These are phyloP conservation scores for Ceratorhiza oryzae-sativae DNA, from an alignment of 1,284 basidiomycete genomes.

Conservation along the genomic window DNA sequence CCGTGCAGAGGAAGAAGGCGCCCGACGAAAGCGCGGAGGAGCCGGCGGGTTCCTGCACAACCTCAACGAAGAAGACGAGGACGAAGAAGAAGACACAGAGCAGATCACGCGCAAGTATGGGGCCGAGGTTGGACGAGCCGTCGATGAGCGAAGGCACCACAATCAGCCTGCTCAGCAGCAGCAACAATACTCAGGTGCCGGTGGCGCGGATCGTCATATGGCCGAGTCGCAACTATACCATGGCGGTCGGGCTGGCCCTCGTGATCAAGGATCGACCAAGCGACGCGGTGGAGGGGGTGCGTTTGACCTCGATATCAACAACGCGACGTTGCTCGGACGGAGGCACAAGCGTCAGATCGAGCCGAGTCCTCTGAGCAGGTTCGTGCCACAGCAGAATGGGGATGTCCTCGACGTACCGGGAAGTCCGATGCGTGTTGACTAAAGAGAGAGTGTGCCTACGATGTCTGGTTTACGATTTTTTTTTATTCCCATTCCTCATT, in stretches of 20 bases:
- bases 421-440: conserved; percentile 37
- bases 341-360: conserved; percentile 58
- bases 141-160: conserved; percentile 49
- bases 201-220: conserved; percentile 54
- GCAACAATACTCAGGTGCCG: conserved; percentile 48
- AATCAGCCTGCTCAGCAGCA: conserved; percentile 43
- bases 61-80: conserved; percentile 93
- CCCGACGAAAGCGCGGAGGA: conserved; percentile 76
- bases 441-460: not conserved
- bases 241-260: conserved; percentile 77
- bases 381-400: conserved; percentile 15
- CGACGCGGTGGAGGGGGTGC: conserved; percentile 52
- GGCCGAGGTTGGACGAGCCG: conserved; percentile 54
- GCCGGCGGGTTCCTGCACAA: conserved; percentile 80
- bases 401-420: conserved; percentile 27
- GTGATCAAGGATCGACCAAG: conserved; percentile 59
- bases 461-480: not conserved
- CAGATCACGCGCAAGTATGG: conserved; percentile 61
- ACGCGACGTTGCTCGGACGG: conserved; percentile 82
- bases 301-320: conserved; percentile 86
- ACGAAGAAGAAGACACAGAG: conserved; percentile 61
- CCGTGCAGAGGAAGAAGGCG: conserved; percentile 98
- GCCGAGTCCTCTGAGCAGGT: conserved; percentile 51
- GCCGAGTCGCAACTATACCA: conserved; percentile 56
- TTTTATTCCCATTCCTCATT: not conserved